Conservation (phyloP, 73 alveolate genomes). For the Paramecium caudatum region DNA sequence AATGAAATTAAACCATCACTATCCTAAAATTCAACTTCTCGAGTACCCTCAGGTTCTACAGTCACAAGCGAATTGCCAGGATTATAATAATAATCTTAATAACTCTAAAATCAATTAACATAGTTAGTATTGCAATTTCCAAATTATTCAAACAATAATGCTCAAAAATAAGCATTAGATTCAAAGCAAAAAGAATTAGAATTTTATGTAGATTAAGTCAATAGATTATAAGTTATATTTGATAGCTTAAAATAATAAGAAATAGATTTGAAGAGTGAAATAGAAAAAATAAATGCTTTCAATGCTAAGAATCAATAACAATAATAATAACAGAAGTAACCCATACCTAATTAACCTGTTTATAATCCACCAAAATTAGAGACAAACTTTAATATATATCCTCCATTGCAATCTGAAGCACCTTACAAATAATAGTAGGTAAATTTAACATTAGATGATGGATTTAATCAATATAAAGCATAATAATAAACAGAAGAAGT, state of each 20-base stretch:
- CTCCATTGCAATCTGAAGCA: too few species aligned
- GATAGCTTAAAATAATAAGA: neutral
- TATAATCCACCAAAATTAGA: too few species aligned
- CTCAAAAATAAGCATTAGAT: neutral
- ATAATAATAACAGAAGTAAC: too few species aligned
- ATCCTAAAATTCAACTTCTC: neutral
- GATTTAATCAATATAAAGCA: too few species aligned
- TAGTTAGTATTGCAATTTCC: neutral
- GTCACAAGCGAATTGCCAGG: neutral
- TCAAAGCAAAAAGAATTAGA: conserved; percentile 3
- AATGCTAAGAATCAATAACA: too few species aligned
- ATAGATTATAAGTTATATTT: conserved; percentile 5
- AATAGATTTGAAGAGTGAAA: neutral
- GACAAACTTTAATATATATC: too few species aligned
- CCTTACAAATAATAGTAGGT: too few species aligned
- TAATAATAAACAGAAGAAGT: too few species aligned
- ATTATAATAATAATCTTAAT: neutral
- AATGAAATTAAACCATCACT: neutral
- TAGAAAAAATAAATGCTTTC: too few species aligned
- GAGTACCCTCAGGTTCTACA: neutral
- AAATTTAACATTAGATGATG: too few species aligned
- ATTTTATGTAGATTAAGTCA: neutral
- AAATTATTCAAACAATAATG: neutral
- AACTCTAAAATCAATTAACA: neutral
- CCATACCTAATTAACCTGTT: too few species aligned